Conservation (phyloP, 208 protist genomes). For the Trypanosoma boissoni region DNA sequence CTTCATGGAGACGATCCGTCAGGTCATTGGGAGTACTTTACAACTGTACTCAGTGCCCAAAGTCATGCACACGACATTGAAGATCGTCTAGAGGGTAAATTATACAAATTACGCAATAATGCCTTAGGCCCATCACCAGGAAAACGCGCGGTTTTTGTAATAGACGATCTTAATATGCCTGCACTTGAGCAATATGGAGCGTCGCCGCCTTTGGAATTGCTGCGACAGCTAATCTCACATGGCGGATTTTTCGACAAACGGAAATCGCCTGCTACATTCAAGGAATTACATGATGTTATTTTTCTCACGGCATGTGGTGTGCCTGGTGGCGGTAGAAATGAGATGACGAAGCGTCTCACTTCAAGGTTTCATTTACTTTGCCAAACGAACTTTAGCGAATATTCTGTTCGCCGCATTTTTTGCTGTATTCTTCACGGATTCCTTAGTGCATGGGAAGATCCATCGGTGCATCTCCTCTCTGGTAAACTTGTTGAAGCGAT, state of each 20-base stretch:
- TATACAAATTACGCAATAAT: constrained; percentile 90
- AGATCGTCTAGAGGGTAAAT: constrained; percentile 92
- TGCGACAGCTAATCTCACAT: constrained; percentile 94
- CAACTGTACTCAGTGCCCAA: constrained; percentile 92
- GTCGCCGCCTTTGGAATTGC: constrained; percentile 93
- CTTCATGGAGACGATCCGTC: constrained; percentile 78
- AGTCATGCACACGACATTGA: constrained; percentile 91
- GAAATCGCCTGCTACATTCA: constrained; percentile 91
- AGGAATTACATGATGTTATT: constrained; percentile 89
- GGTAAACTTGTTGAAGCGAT: constrained; percentile 90
- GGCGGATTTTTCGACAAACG: constrained; percentile 93
- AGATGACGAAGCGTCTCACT: constrained; percentile 90
- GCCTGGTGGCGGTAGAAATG: constrained; percentile 94
- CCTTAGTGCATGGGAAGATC: constrained; percentile 56
- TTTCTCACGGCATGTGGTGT: constrained; percentile 92
- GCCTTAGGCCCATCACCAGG: constrained; percentile 86
- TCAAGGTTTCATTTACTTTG: constrained; percentile 93
- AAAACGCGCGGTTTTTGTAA: constrained; percentile 90
- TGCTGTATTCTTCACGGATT: constrained; percentile 94
- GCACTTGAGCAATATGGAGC: constrained; percentile 93
- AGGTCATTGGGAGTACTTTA: constrained; percentile 83
- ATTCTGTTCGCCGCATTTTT: constrained; percentile 93
- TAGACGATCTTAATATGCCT: constrained; percentile 97
- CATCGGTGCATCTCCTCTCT: constrained; percentile 46
- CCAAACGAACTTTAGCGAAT: constrained; percentile 88